Percentiles rank a stretch among this genome's conserved stretches.
Evolutionary conservation across 768 basidiomycete genomes (phyloP).

Genomic region (Naematelia encephala): DNA sequence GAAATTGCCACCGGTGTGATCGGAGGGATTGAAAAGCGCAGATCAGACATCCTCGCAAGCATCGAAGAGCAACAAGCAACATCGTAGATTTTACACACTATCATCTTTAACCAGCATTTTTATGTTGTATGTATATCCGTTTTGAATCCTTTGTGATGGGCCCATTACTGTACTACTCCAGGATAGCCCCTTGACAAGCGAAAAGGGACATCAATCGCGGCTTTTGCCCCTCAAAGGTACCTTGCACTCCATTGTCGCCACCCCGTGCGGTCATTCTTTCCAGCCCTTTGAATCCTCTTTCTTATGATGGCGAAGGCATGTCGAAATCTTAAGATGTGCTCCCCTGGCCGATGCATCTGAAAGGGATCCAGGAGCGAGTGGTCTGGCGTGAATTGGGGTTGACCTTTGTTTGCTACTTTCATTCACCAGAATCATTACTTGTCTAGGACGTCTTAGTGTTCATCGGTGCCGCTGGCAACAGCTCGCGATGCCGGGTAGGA

Average conservation of each 20-base stretch:
- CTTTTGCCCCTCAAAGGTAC: not conserved
- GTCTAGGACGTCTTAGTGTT: too few species aligned
- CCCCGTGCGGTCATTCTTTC: not conserved
- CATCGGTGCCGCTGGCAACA: too few species aligned
- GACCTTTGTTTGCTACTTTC: not conserved
- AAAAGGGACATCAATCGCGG: not conserved
- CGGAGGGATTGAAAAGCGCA: slow-evolving; percentile 17
- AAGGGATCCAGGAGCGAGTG: too few species aligned
- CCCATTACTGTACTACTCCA: too few species aligned
- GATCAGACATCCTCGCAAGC: not conserved
- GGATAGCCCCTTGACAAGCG: too few species aligned
- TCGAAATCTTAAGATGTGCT: not conserved
- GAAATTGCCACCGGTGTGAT: slow-evolving; percentile 54
- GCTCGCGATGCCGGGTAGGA: too few species aligned
- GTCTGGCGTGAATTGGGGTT: too few species aligned
- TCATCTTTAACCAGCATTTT: not conserved
- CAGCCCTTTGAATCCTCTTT: not conserved
- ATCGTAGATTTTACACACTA: not conserved
- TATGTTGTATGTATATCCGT: not conserved
- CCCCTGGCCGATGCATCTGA: not conserved
- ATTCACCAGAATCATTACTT: too few species aligned
- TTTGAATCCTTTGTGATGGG: not conserved
- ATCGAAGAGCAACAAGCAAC: not conserved
- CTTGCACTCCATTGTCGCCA: not conserved
- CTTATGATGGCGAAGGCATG: not conserved